These are phyloP conservation scores for Magnusiomyces fungicola DNA, from an alignment of 1,139 yeast genomes.

Conservation along the genomic window DNA sequence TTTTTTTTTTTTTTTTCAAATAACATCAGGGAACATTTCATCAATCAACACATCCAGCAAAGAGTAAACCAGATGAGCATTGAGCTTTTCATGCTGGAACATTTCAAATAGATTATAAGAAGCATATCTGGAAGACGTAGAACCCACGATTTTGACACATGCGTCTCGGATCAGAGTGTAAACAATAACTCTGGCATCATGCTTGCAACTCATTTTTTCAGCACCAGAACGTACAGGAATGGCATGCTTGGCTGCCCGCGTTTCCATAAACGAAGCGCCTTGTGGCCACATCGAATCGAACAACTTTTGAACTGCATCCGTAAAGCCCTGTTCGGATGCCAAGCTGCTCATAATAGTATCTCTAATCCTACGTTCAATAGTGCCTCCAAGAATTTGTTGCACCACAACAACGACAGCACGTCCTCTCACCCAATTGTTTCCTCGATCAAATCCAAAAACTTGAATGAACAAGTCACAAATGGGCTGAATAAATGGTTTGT, in stretches of 20 bases:
- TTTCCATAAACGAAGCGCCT: conserved; percentile 32
- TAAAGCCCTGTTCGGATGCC: conserved; percentile 41
- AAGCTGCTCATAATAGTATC: conserved; percentile 34
- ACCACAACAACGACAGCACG: conserved; percentile 72
- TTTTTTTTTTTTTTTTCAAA: neutral
- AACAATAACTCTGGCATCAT: conserved; percentile 53
- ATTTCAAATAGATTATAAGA: conserved; percentile 52
- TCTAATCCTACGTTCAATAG: conserved; percentile 68
- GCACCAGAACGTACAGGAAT: conserved; percentile 37
- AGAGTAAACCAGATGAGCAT: conserved; percentile 55
- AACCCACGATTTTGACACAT: conserved; percentile 70
- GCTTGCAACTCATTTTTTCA: conserved; percentile 48
- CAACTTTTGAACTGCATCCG: conserved; percentile 39
- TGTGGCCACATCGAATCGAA: conserved; percentile 58
- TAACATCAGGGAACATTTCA: conserved; percentile 3
- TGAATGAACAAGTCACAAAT: conserved; percentile 70
- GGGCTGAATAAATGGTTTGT: conserved; percentile 61
- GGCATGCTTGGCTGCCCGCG: conserved; percentile 14
- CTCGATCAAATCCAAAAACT: conserved; percentile 58
- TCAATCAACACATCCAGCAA: conserved; percentile 46
- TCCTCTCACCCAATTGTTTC: conserved; percentile 73
- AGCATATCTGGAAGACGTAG: conserved; percentile 56
- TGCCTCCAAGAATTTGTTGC: conserved; percentile 82
- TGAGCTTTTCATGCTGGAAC: conserved; percentile 68
- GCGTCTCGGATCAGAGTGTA: conserved; percentile 54